Evolutionary conservation across 257 asterid genomes (phyloP).

Genomic region (Prunella vulgaris): DNA sequence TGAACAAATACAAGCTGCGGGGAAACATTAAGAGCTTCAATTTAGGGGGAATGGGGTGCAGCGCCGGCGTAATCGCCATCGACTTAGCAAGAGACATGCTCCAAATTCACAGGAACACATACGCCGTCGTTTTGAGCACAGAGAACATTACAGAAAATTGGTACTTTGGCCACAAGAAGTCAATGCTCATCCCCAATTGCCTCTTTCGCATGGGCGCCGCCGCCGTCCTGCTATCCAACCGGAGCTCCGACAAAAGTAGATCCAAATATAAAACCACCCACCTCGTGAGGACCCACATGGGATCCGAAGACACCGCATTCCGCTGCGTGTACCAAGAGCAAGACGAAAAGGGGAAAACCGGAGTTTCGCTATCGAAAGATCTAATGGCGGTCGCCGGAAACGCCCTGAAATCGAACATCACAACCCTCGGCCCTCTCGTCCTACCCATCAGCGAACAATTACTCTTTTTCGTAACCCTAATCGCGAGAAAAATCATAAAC

Average conservation of each 20-base stretch:
- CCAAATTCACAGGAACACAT: conserved; percentile 33
- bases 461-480: conserved; percentile 14
- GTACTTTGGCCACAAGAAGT: conserved; percentile 33
- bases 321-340: conserved; percentile 33
- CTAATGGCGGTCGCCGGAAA: conserved; percentile 31
- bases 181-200: conserved; percentile 35
- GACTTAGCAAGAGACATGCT: conserved; percentile 48
- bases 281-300: conserved; percentile 30
- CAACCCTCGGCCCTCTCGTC: conserved; percentile 32
- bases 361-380: conserved; percentile 29
- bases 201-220: conserved; percentile 44
- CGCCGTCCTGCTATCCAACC: conserved; percentile 37
- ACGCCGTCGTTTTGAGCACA: conserved; percentile 44
- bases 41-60: conserved; percentile 54
- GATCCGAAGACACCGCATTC: conserved; percentile 21
- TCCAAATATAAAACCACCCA: conserved; percentile 31
- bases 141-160: conserved; percentile 45
- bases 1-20: conserved; percentile 40
- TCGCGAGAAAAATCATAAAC: conserved; percentile 14
- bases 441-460: conserved; percentile 33
- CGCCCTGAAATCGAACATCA: conserved; percentile 29
- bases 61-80: conserved; percentile 45
- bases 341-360: conserved; percentile 21
- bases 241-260: conserved; percentile 19
- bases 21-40: conserved; percentile 32